Percentiles rank a stretch among this genome's conserved stretches.
phyloP scores from a whole-genome alignment of 169 alveolate species.

The Prorocentrum cordatum region DNA sequence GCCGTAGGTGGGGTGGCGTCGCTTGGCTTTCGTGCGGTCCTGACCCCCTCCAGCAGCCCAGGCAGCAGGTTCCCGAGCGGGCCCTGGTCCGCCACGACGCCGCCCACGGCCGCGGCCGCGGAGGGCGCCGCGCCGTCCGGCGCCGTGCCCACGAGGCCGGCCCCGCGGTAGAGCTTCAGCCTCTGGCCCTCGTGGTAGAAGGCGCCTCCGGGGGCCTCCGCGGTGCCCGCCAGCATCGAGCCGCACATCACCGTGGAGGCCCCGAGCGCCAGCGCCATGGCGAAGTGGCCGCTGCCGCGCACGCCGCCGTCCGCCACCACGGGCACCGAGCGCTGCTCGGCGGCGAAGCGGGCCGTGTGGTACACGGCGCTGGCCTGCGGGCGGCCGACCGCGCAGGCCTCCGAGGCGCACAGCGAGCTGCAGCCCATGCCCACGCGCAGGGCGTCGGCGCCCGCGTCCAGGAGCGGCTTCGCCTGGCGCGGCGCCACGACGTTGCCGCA shows the following conservation, averaged over 20 bases:
- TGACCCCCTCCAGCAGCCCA: too few species aligned
- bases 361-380: conserved; percentile 87
- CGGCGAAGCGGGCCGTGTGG: conserved; percentile 43
- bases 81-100: too few species aligned
- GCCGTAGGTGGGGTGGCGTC: too few species aligned
- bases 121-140: too few species aligned
- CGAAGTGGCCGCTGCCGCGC: neutral
- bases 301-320: conserved; percentile 54
- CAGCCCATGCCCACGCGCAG: conserved; percentile 41
- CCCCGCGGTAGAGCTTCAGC: too few species aligned
- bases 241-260: conserved; percentile 54
- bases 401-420: neutral
- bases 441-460: conserved; percentile 45
- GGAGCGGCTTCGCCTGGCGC: conserved; percentile 13
- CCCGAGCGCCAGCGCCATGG: conserved; percentile 50
- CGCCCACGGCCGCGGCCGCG: too few species aligned
- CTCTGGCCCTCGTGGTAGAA: conserved; percentile 62
- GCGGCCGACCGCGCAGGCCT: conserved; percentile 85
- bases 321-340: conserved; percentile 41
- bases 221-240: conserved; percentile 31
- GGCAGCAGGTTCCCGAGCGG: too few species aligned
- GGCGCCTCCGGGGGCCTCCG: conserved; percentile 55
- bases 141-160: too few species aligned
- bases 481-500: conserved; percentile 65
- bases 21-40: too few species aligned